A percentile compares a stretch with the other conserved stretches of the same genome.
phyloP scores from a whole-genome alignment of 2,329 filamentous ascomycete genomes.

The Sclerotinia borealis region DNA sequence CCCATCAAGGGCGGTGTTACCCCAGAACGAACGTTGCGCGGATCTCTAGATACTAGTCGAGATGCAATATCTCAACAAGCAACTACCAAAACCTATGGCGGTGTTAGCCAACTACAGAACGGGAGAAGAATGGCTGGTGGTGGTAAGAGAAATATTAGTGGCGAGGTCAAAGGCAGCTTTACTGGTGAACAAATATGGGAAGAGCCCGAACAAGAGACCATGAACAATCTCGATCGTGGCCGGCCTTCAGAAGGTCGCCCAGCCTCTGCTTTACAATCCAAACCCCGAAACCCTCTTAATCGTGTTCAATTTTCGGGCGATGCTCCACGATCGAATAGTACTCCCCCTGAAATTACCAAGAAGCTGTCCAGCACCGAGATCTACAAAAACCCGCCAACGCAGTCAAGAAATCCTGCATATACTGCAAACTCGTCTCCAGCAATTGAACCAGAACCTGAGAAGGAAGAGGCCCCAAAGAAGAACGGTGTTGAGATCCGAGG shows the following conservation, averaged over 20 bases:
- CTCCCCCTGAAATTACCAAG: slow-evolving; percentile 37
- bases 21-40: slow-evolving; percentile 15
- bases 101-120: slow-evolving; percentile 16
- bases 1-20: slow-evolving; percentile 34
- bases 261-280: slow-evolving; percentile 47
- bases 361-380: slow-evolving; percentile 59
- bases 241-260: slow-evolving; percentile 26
- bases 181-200: slow-evolving; percentile 83
- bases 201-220: slow-evolving; percentile 57
- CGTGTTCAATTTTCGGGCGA: slow-evolving; percentile 46
- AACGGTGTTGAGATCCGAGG: slow-evolving; percentile 77
- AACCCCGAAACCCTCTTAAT: slow-evolving; percentile 60
- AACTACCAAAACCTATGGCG: slow-evolving; percentile 26
- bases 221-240: slow-evolving; percentile 16
- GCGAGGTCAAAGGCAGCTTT: slow-evolving; percentile 57
- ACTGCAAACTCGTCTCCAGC: slow-evolving; percentile 52
- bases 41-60: slow-evolving; percentile 23
- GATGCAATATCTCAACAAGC: slow-evolving; percentile 11
- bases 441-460: slow-evolving; percentile 28
- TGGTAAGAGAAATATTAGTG: slow-evolving; percentile 59
- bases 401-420: slow-evolving; percentile 77
- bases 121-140: slow-evolving; percentile 23
- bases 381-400: slow-evolving; percentile 74
- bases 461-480: slow-evolving; percentile 42
- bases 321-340: slow-evolving; percentile 39